These are phyloP conservation scores for Erythrophleum fordii DNA, from an alignment of 306 rosid genomes.

Conservation along the genomic window DNA sequence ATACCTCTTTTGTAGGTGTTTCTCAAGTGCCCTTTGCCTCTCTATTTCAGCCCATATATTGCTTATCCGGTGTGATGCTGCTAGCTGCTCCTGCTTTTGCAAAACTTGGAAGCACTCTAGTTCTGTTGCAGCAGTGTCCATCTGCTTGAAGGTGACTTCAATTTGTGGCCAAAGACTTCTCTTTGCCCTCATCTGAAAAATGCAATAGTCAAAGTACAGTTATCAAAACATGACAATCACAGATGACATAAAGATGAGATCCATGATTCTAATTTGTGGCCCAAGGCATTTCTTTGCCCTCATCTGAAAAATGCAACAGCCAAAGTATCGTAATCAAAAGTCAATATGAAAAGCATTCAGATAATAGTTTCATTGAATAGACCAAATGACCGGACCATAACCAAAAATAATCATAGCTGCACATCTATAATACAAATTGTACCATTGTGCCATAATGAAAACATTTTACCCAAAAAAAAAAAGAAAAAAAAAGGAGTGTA, in stretches of 20 bases:
- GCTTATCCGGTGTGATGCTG: constrained; percentile 81
- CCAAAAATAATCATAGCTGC: neutral
- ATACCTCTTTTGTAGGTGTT: constrained; percentile 66
- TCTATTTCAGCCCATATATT: constrained; percentile 75
- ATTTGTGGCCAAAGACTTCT: constrained; percentile 83
- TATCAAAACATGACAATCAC: constrained; percentile 6
- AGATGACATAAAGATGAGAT: constrained; percentile 6
- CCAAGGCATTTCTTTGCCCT: constrained; percentile 71
- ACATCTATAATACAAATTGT: neutral
- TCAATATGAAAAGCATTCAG: neutral
- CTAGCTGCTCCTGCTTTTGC: constrained; percentile 81
- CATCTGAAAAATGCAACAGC: constrained; percentile 48
- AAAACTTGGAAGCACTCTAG: constrained; percentile 86
- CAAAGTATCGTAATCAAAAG: constrained; percentile 8
- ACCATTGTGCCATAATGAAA: neutral
- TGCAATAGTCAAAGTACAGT: constrained; percentile 26
- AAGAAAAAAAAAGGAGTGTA: neutral
- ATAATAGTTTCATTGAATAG: neutral
- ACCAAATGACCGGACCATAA: neutral
- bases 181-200: constrained; percentile 72
- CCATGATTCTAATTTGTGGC: constrained; percentile 46
- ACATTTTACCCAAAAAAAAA: neutral
- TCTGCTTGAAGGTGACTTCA: constrained; percentile 84
- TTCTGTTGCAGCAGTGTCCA: constrained; percentile 89
- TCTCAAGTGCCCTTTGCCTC: constrained; percentile 89